Evolutionary conservation across 805 yeast species (phyloP).

Genomic region (Jamesozyma lodderae): DNA sequence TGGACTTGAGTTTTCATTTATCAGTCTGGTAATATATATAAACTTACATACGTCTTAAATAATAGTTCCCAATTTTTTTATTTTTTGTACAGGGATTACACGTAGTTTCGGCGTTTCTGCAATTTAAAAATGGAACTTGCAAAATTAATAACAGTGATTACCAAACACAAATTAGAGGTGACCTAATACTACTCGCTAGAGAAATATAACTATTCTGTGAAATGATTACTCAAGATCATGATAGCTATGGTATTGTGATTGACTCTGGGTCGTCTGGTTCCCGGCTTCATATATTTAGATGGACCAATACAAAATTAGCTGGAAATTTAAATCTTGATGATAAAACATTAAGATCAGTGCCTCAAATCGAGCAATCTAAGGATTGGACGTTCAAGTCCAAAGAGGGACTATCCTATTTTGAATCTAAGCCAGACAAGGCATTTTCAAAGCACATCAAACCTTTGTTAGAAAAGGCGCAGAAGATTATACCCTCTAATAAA

Average conservation of each 20-base stretch:
- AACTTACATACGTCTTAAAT: too few relatives aligned
- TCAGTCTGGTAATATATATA: too few relatives aligned
- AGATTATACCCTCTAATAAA: slow-evolving; percentile 54
- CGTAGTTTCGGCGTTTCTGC: too few relatives aligned
- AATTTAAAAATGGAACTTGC: too few relatives aligned
- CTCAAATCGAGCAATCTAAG: slow-evolving; percentile 51
- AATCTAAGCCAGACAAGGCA: slow-evolving; percentile 41
- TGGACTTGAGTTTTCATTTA: too few relatives aligned
- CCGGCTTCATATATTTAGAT: slow-evolving; percentile 70
- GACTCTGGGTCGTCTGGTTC: slow-evolving; percentile 98
- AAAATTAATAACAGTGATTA: too few relatives aligned
- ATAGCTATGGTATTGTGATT: slow-evolving; percentile 71
- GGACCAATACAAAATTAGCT: slow-evolving; percentile 46
- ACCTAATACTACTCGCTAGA: too few relatives aligned
- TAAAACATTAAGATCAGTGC: slow-evolving; percentile 46
- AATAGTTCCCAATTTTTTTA: too few relatives aligned
- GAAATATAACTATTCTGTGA: too few relatives aligned
- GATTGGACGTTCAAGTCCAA: slow-evolving; percentile 63
- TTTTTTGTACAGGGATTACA: too few relatives aligned
- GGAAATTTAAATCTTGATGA: slow-evolving; percentile 12
- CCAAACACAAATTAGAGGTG: too few relatives aligned
- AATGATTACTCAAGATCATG: too few relatives aligned
- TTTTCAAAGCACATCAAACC: slow-evolving; percentile 65
- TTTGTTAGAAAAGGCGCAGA: slow-evolving; percentile 59
- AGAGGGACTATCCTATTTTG: slow-evolving; percentile 79